These are phyloP conservation scores for Ailanthus altissimus DNA, from an alignment of 345 rosid genomes.

Conservation along the genomic window DNA sequence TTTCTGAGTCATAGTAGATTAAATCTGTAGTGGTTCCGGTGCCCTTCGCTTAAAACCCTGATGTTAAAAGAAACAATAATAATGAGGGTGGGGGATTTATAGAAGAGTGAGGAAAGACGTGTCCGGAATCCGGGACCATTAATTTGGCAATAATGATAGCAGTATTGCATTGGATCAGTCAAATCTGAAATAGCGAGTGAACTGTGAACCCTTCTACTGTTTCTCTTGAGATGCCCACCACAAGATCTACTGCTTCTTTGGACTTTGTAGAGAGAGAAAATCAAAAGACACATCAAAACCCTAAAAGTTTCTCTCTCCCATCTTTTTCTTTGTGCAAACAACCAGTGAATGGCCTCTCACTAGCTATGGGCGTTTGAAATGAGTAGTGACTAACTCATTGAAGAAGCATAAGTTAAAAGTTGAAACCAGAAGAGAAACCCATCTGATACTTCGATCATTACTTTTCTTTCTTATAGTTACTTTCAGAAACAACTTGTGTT, in stretches of 20 bases:
- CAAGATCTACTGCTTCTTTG: conserved; percentile 10
- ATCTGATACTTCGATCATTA: conserved; percentile 2
- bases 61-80: no score
- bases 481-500: conserved; percentile 5
- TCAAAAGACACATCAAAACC: conserved; percentile 19
- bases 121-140: conserved; percentile 32
- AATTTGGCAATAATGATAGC: conserved; percentile 21
- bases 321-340: conserved; percentile 37
- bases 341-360: conserved; percentile 14
- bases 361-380: background rate
- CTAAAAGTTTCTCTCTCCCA: conserved; percentile 33
- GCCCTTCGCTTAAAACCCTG: no score
- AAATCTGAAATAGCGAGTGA: conserved; percentile 21
- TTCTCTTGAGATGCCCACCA: conserved; percentile 35
- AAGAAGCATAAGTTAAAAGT: conserved; percentile 14
- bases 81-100: background rate
- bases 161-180: conserved; percentile 20
- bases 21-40: no score
- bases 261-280: background rate
- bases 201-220: conserved; percentile 25
- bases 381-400: background rate
- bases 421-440: background rate
- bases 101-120: background rate
- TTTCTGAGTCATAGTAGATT: no score
- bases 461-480: background rate